These are phyloP conservation scores for Staphylotrichum tortipilum DNA, from an alignment of 495 filamentous ascomycete species.

Conservation along the genomic window DNA sequence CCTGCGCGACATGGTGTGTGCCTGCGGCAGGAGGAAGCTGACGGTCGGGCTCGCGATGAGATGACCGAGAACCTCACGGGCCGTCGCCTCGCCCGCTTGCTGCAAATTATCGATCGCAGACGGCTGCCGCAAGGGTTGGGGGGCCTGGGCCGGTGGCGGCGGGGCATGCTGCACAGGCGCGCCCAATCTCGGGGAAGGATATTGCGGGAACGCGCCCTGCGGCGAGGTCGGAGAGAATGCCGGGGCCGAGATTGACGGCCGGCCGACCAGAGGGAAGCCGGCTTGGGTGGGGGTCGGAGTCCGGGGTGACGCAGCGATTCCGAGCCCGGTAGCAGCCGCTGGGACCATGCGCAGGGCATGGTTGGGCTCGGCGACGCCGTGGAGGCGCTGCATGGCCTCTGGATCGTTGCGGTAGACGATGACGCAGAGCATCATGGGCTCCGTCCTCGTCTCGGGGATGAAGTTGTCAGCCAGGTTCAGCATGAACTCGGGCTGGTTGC, in stretches of 20 bases:
- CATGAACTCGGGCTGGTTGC: conserved; percentile 58
- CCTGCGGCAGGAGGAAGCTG: conserved; percentile 57
- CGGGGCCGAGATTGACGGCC: conserved; percentile 35
- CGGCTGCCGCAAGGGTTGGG: conserved; percentile 9
- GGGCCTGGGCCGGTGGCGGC: conserved; percentile 22
- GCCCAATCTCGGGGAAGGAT: conserved; percentile 24
- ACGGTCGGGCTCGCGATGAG: conserved; percentile 55
- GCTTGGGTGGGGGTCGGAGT: conserved; percentile 18
- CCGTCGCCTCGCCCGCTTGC: conserved; percentile 39
- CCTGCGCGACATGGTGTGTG: conserved; percentile 48
- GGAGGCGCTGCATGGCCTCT: conserved; percentile 31
- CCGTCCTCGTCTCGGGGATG: conserved; percentile 54
- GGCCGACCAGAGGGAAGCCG: conserved; percentile 13
- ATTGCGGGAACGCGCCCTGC: conserved; percentile 30
- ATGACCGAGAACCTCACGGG: conserved; percentile 49
- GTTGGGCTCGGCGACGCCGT: conserved; percentile 19
- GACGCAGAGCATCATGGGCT: conserved; percentile 65
- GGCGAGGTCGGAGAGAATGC: conserved; percentile 42
- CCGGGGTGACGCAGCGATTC: conserved; percentile 12
- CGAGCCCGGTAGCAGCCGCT: not conserved
- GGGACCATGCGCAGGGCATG: not conserved
- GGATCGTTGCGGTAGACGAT: conserved; percentile 61
- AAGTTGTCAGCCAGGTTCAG: conserved; percentile 65
- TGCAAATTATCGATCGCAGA: conserved; percentile 13
- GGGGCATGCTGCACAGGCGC: conserved; percentile 26